A percentile compares a stretch with the other conserved stretches of the same genome.
Evolutionary conservation across 345 rosid genomes (phyloP).

Genomic region (Gossypium sturtianum): DNA sequence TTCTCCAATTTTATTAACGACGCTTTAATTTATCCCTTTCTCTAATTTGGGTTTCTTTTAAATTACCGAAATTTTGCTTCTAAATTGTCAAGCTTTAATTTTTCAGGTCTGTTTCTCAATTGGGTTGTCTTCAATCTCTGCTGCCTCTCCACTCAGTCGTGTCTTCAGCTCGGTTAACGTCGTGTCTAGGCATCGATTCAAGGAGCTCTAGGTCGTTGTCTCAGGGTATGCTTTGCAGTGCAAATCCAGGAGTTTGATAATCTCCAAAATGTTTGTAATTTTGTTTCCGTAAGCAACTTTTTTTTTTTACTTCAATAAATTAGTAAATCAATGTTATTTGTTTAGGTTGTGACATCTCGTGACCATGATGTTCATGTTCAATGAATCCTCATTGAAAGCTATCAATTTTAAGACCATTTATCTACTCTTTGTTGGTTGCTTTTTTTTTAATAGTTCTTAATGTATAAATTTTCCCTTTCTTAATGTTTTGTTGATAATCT

Average conservation of each 20-base stretch:
- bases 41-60: constrained; percentile 7
- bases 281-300: constrained; percentile 61
- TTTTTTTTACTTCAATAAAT: constrained; percentile 16
- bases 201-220: constrained; percentile 74
- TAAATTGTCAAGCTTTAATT: constrained; percentile 3
- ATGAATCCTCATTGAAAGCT: not conserved
- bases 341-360: not conserved
- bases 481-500: not conserved
- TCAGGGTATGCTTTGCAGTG: constrained; percentile 99
- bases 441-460: not conserved
- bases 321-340: not conserved
- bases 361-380: not conserved
- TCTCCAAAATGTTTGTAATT: constrained; percentile 49
- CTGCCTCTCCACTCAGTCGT: constrained; percentile 78
- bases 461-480: not conserved
- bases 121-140: constrained; percentile 74
- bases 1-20: constrained; percentile 2
- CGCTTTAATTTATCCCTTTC: not conserved
- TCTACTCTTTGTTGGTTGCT: not conserved
- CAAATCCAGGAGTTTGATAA: constrained; percentile 93
- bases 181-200: constrained; percentile 82
- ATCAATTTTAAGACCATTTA: not conserved
- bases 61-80: not conserved
- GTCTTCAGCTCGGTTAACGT: constrained; percentile 78
- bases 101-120: constrained; percentile 54